Evolutionary conservation across 148 eudicot species (phyloP).

Genomic region (Chenopodium quinoa): DNA sequence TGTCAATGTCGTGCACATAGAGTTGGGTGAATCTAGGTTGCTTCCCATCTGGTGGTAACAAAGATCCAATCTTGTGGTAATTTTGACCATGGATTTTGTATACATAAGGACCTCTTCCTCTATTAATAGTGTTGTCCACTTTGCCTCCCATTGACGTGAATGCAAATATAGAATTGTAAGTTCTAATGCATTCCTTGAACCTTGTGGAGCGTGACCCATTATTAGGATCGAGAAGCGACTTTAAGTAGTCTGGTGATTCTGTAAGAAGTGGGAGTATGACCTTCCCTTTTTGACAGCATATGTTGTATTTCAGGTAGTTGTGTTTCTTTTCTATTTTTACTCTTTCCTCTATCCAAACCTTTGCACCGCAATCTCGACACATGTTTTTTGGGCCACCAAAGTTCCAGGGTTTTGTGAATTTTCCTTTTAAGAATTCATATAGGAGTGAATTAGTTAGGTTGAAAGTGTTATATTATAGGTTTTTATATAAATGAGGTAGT

Average conservation of each 20-base stretch:
- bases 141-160: not conserved
- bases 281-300: slow-evolving; percentile 26
- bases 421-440: not conserved
- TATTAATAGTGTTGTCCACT: not conserved
- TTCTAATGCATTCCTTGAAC: slow-evolving; percentile 9
- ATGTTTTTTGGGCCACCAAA: not conserved
- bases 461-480: no score
- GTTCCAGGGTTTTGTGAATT: not conserved
- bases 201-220: not conserved
- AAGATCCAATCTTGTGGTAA: not conserved
- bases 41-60: not conserved
- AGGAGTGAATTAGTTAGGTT: no score
- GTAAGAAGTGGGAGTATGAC: not conserved
- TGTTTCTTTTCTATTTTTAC: not conserved
- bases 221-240: not conserved
- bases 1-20: not conserved
- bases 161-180: slow-evolving; percentile 25
- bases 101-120: not conserved
- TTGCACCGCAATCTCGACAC: not conserved
- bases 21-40: not conserved
- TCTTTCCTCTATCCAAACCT: not conserved
- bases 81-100: not conserved
- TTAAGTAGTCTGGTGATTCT: slow-evolving; percentile 1
- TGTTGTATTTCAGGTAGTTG: not conserved
- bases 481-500: no score